A percentile compares a stretch with the other conserved stretches of the same genome.
These are phyloP conservation scores for Candolleomyces efflorescens DNA, from an alignment of 768 basidiomycete species.

Conservation along the genomic window DNA sequence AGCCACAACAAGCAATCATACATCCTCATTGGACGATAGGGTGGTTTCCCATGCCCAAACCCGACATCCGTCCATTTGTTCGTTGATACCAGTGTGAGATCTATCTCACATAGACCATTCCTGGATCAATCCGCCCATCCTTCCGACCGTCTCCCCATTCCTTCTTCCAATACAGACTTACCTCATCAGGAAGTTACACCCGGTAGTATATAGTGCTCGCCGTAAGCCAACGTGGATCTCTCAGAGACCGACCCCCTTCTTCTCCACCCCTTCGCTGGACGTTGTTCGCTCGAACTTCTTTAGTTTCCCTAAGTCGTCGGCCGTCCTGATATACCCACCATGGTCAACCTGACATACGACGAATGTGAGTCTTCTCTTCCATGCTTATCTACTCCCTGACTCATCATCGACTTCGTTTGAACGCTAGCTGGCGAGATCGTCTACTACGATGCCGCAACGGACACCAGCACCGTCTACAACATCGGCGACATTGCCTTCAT, in stretches of 20 bases:
- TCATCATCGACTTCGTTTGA: not conserved
- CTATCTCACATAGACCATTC: not conserved
- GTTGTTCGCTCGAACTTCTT: not conserved
- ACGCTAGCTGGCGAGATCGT: constrained; percentile 33
- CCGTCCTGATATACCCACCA: constrained; percentile 12
- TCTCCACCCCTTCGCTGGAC: not conserved
- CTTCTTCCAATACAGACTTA: too few relatives aligned
- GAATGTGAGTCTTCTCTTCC: constrained; percentile 17
- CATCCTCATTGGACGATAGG: constrained; percentile 3
- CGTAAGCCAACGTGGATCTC: not conserved
- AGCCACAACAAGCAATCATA: not conserved
- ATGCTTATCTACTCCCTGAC: not conserved
- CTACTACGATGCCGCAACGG: constrained; percentile 23
- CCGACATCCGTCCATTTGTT: not conserved
- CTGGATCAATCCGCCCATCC: too few relatives aligned
- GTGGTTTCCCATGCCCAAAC: not conserved
- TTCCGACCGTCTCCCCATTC: too few relatives aligned
- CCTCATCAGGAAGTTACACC: not conserved
- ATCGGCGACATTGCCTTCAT: constrained; percentile 53
- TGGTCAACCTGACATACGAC: constrained; percentile 30
- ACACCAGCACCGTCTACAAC: constrained; percentile 35
- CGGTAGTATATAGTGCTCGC: not conserved
- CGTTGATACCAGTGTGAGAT: not conserved
- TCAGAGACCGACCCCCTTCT: not conserved
- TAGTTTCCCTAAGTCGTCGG: not conserved